Conservation (phyloP, 202 grass and related monocot species). For the Setaria italica region DNA sequence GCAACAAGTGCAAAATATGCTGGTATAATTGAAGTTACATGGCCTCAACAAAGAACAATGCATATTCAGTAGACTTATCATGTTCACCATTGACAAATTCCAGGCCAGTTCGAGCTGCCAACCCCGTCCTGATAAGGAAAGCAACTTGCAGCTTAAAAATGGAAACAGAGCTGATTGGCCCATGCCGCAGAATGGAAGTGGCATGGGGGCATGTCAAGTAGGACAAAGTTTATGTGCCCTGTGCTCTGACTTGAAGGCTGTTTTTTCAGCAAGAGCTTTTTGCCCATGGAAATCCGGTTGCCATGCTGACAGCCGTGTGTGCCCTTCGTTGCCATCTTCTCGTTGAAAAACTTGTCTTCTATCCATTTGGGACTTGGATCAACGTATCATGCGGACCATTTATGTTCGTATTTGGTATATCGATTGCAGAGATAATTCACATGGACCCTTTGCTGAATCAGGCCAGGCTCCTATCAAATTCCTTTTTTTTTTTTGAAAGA, state of each 20-base stretch:
- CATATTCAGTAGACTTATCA: background rate
- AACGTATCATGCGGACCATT: background rate
- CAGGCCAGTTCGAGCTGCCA: constrained; percentile 22
- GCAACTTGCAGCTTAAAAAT: constrained; percentile 26
- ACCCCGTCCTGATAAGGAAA: constrained; percentile 18
- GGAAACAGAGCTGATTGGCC: background rate
- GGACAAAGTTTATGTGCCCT: constrained; percentile 15
- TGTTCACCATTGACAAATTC: constrained; percentile 35
- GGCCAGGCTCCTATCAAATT: too few species aligned
- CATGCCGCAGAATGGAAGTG: constrained; percentile 4
- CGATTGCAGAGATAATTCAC: background rate
- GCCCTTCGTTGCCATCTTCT: background rate
- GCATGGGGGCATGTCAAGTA: constrained; percentile 26
- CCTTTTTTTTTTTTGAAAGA: too few species aligned
- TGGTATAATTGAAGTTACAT: constrained; percentile 32
- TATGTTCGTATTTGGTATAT: background rate
- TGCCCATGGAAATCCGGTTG: background rate
- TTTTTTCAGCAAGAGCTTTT: background rate
- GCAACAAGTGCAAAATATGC: constrained; percentile 21
- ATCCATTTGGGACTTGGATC: constrained; percentile 23
- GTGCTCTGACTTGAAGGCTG: constrained; percentile 11
- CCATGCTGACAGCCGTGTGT: background rate
- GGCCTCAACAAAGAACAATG: constrained; percentile 29
- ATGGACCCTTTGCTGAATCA: background rate
- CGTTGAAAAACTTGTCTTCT: constrained; percentile 18